Conservation (phyloP, 805 yeast genomes). For the Metschnikowia similis region DNA sequence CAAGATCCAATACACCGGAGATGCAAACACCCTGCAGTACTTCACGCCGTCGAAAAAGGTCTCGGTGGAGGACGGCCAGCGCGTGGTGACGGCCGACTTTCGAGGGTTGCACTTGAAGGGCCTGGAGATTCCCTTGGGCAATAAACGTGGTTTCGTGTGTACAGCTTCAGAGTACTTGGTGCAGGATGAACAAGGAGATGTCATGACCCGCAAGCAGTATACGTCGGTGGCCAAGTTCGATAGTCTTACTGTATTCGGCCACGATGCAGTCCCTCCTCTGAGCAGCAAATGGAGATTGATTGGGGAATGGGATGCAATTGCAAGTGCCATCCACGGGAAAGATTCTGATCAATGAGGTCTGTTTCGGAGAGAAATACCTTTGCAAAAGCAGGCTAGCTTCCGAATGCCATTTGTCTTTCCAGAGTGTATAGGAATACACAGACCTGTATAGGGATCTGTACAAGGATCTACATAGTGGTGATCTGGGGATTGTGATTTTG, state of each 20-base stretch:
- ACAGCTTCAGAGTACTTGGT: constrained; percentile 8
- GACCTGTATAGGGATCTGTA: no score
- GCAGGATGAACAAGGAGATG: not conserved
- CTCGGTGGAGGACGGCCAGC: constrained; percentile 1
- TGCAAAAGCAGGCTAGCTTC: no score
- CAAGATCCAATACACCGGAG: constrained; percentile 13
- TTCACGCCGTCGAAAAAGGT: constrained; percentile 11
- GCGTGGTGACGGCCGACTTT: constrained; percentile 10
- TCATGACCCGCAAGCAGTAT: constrained; percentile 9
- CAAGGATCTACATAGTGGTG: no score
- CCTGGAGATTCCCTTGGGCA: constrained; percentile 4
- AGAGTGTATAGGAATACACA: no score
- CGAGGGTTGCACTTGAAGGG: constrained; percentile 16
- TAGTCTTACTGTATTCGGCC: constrained; percentile 12
- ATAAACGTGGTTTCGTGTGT: constrained; percentile 10
- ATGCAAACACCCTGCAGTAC: constrained; percentile 9
- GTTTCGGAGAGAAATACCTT: no score
- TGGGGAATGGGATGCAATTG: constrained; percentile 13
- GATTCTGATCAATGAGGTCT: not conserved
- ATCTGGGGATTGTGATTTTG: no score
- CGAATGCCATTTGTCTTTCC: no score
- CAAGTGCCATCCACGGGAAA: constrained; percentile 11
- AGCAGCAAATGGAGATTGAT: constrained; percentile 14
- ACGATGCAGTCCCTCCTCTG: constrained; percentile 14
- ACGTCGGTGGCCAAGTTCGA: constrained; percentile 12